Percentiles rank a stretch among this genome's conserved stretches.
phyloP scores from a whole-genome alignment of 129 eudicot genomes.

The Sambucus nigra region DNA sequence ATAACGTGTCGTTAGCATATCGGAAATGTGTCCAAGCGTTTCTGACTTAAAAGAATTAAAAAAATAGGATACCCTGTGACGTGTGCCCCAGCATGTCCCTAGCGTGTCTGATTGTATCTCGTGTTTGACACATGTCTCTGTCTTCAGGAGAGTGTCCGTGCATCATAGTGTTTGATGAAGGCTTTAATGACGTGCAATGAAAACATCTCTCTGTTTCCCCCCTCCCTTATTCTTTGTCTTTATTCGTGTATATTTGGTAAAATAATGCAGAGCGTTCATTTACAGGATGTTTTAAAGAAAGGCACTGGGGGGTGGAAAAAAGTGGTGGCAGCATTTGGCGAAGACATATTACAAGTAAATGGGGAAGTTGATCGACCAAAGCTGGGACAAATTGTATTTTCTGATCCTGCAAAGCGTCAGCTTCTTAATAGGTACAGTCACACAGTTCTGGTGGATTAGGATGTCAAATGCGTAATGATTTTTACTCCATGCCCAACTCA shows the following conservation, averaged over 20 bases:
- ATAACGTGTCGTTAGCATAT: too few species aligned
- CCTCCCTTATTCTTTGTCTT: too few species aligned
- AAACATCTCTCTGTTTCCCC: not conserved
- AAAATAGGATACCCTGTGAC: too few species aligned
- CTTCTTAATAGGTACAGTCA: conserved; percentile 69
- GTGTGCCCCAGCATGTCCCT: too few species aligned
- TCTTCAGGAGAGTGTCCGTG: too few species aligned
- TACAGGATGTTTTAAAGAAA: conserved; percentile 79
- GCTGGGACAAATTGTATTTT: conserved; percentile 68
- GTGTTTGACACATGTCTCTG: too few species aligned
- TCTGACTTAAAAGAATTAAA: too few species aligned
- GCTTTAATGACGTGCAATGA: too few species aligned
- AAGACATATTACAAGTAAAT: conserved; percentile 57
- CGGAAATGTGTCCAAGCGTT: too few species aligned
- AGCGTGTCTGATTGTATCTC: too few species aligned
- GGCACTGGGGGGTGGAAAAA: conserved; percentile 88
- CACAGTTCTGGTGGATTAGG: not conserved
- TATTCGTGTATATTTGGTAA: not conserved
- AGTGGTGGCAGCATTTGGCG: conserved; percentile 83
- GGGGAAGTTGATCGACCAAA: conserved; percentile 93
- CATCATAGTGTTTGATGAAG: too few species aligned
- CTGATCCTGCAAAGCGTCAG: conserved; percentile 73
- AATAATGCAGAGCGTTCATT: conserved; percentile 5
- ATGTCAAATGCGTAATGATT: not conserved
- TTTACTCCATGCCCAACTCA: too few species aligned